Percentiles rank a stretch among this genome's conserved stretches.
phyloP scores from a whole-genome alignment of 2,329 filamentous ascomycete species.

The Penicillium verrucosum region DNA sequence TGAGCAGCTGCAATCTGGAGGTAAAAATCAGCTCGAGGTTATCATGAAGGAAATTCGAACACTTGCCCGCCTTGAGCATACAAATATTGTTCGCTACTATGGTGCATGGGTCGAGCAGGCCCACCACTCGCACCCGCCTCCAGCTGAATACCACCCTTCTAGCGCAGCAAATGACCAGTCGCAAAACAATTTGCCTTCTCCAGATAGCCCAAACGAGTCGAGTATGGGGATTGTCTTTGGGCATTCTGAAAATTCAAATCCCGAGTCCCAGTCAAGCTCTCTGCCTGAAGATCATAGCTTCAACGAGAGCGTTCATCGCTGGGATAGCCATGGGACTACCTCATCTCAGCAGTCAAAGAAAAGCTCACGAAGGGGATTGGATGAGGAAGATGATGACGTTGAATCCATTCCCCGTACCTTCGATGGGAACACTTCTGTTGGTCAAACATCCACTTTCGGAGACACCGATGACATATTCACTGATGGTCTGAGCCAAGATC shows the following conservation, averaged over 20 bases:
- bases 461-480: constrained; percentile 41
- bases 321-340: constrained; percentile 38
- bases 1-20: constrained; percentile 51
- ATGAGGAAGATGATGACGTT: constrained; percentile 48
- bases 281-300: constrained; percentile 19
- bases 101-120: constrained; percentile 60
- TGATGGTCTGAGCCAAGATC: constrained; percentile 39
- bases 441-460: constrained; percentile 36
- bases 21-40: constrained; percentile 53
- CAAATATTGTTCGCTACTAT: constrained; percentile 65
- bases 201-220: constrained; percentile 23
- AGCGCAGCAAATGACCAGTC: constrained; percentile 14
- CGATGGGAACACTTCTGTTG: constrained; percentile 25
- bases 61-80: constrained; percentile 60
- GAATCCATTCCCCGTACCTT: constrained; percentile 49
- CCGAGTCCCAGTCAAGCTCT: constrained; percentile 21
- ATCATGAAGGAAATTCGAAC: constrained; percentile 61
- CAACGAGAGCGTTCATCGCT: constrained; percentile 19
- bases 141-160: constrained; percentile 7
- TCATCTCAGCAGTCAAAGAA: constrained; percentile 43
- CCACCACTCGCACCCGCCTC: constrained; percentile 22
- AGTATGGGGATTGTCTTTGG: constrained; percentile 44
- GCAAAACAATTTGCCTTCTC: constrained; percentile 14
- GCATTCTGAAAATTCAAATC: constrained; percentile 31
- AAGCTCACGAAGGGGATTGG: constrained; percentile 36